Evolutionary conservation across 2,329 filamentous ascomycete species (phyloP).

Genomic region (Fusarium sp.): DNA sequence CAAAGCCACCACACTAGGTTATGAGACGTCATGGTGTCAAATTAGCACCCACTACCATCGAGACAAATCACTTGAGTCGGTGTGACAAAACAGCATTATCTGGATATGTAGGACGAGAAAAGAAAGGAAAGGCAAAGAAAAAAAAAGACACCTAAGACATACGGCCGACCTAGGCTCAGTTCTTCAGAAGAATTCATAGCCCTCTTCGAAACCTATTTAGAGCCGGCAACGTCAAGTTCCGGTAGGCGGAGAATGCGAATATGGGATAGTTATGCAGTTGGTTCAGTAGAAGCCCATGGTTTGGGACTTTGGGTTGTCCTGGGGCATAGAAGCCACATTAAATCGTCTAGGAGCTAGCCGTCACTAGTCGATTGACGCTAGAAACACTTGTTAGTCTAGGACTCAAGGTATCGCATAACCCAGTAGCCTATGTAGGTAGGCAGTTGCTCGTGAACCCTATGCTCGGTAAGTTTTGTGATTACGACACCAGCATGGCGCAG

Average conservation of each 20-base stretch:
- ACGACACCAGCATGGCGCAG: background rate
- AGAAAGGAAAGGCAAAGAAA: slow-evolving; percentile 3
- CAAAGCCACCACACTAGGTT: background rate
- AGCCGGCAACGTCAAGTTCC: slow-evolving; percentile 16
- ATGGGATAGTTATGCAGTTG: background rate
- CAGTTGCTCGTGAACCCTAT: background rate
- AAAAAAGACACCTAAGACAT: slow-evolving; percentile 10
- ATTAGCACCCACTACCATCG: slow-evolving; percentile 2
- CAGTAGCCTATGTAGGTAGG: background rate
- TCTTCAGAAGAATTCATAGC: slow-evolving; percentile 1
- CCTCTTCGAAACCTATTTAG: background rate
- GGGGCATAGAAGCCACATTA: background rate
- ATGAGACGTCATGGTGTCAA: slow-evolving; percentile 12
- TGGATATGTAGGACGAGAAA: background rate
- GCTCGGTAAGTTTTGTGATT: background rate
- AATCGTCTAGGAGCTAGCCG: background rate
- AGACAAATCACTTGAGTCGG: slow-evolving; percentile 10
- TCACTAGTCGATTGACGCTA: slow-evolving; percentile 7
- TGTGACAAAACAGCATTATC: slow-evolving; percentile 20
- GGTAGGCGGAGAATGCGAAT: slow-evolving; percentile 2
- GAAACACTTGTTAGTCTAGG: background rate
- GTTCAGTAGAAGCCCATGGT: background rate
- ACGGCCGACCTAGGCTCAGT: slow-evolving; percentile 20
- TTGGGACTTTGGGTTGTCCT: background rate
- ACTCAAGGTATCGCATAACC: background rate